A percentile compares a stretch with the other conserved stretches of the same genome.
These are phyloP conservation scores for Cutaneotrichosporon sp. DNA, from an alignment of 1,284 basidiomycete species.

Conservation along the genomic window DNA sequence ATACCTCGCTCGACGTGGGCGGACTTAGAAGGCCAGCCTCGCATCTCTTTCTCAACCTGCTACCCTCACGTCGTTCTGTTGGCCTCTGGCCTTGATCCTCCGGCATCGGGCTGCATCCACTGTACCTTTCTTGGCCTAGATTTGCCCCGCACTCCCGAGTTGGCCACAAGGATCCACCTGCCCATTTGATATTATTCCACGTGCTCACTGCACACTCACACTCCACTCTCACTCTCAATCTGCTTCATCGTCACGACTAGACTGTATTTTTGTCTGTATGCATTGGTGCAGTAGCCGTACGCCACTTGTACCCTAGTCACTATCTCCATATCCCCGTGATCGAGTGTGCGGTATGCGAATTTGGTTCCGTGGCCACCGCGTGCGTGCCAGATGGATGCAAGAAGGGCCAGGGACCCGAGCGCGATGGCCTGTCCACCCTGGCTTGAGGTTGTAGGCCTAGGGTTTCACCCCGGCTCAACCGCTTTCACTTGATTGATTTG, in stretches of 20 bases:
- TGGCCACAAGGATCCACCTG: too few species aligned
- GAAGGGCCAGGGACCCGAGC: too few species aligned
- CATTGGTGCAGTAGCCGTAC: not conserved
- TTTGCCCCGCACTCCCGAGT: not conserved
- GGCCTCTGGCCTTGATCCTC: too few species aligned
- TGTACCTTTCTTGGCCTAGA: not conserved
- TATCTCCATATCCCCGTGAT: not conserved
- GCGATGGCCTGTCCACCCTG: too few species aligned
- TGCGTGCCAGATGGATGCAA: not conserved
- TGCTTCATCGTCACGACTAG: not conserved
- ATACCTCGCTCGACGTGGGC: conserved; percentile 64
- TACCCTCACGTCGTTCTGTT: too few species aligned
- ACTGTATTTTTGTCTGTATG: not conserved
- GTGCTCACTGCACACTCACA: not conserved
- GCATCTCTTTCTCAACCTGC: not conserved
- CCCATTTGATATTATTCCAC: not conserved
- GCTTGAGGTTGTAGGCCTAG: too few species aligned
- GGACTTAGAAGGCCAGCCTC: conserved; percentile 13
- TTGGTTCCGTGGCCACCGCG: not conserved
- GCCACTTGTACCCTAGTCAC: not conserved
- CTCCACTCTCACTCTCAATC: not conserved
- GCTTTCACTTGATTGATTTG: too few species aligned
- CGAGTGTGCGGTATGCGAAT: not conserved
- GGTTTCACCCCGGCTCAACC: too few species aligned
- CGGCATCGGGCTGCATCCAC: too few species aligned